Base-by-base conservation (phyloP, 2,329 filamentous ascomycete genomes). In the Beauveria pseudobassiana region DNA sequence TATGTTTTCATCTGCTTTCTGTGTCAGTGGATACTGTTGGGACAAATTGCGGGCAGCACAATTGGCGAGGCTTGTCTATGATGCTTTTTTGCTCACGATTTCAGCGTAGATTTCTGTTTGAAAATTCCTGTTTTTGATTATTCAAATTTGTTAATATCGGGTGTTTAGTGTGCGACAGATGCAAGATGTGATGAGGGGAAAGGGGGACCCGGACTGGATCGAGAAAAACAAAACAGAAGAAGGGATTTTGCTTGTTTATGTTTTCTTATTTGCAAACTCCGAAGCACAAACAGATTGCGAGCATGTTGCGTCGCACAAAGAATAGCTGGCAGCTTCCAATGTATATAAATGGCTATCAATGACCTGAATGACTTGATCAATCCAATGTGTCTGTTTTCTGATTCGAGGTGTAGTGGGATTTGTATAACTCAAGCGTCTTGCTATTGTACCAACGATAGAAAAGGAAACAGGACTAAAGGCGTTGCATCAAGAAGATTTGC, bases 271-370 rank as follows among this genome's bases (percentile, higher is more conserved):
- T 20, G 24, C 12, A 43, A 8, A 28, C 45, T 18, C 18, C 16
- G 48, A 59, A 59, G 26, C 45, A 28, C 30, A 22, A 18, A 38
- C 34, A 52, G 48, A 59, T 59, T 59, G 56, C 34, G 51, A 59
- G 38, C 10, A 51, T 8, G 48, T 48, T 20, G 22, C 24, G 46
- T 38, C 30, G 28, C 10, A 8, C 16, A 26, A 40, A 18, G 20
- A 20, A 22, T 4, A 40, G 45, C 45, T 30, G 30, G 20, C 20
- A 49, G 22, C 45, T 49, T 49, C 30, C 20, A 52, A 51, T 52
- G 28, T 52, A 58, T 28, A 30, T 58, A 50, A 5, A 24, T 52
- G 38, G 45, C 30, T 34, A 58, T 57, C 28, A n/a, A 57, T 48
- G 54, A 48, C 43, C 24, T 50, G 55, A 28, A 50, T 42, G 55